These are phyloP conservation scores for Macadamia integrifolia DNA, from an alignment of 164 flowering plant species.

Conservation along the genomic window DNA sequence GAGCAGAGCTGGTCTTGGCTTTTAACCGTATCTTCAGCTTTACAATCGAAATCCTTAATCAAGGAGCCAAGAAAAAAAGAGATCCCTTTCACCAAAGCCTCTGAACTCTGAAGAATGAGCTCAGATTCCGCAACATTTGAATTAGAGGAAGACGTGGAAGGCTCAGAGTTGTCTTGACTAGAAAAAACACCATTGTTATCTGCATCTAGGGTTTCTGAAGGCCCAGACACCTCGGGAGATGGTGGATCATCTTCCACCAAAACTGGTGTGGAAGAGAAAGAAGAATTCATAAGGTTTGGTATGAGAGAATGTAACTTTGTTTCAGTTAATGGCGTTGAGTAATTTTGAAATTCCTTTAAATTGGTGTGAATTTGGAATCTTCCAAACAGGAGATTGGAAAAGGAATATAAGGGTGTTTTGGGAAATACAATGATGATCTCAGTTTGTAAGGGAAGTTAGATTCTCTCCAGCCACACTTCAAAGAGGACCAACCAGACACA, in stretches of 20 bases:
- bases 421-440: too few species aligned
- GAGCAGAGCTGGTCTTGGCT: constrained; percentile 56
- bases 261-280: neutral
- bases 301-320: too few species aligned
- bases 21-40: constrained; percentile 36
- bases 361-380: too few species aligned
- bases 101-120: constrained; percentile 5
- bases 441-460: too few species aligned
- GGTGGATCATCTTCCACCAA: neutral
- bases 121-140: neutral
- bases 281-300: too few species aligned
- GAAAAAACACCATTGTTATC: neutral
- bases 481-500: too few species aligned
- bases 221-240: constrained; percentile 1
- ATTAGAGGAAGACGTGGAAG: constrained; percentile 2
- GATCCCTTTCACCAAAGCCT: constrained; percentile 43
- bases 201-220: constrained; percentile 1
- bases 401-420: too few species aligned
- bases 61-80: constrained; percentile 42
- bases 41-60: constrained; percentile 52
- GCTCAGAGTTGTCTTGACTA: neutral
- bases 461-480: too few species aligned
- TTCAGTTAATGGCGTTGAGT: too few species aligned
- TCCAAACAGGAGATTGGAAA: too few species aligned
- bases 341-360: too few species aligned